Base-by-base conservation (phyloP, 345 rosid genomes). In the Lenwebbia sp. region DNA sequence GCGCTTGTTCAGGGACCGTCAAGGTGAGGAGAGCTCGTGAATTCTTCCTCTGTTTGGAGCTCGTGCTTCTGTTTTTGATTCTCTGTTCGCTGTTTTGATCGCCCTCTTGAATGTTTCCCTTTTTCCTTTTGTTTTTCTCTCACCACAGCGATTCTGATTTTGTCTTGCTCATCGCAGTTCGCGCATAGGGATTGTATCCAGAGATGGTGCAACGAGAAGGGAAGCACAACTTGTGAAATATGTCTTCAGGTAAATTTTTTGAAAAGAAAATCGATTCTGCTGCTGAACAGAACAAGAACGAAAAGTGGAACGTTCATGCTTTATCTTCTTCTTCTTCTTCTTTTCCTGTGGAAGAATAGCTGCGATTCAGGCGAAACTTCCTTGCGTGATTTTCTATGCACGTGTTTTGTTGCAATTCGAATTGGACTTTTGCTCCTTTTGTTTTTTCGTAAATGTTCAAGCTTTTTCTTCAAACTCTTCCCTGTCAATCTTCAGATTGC, bases 121-220 rank as follows among this genome's bases (percentile, higher is more conserved):
- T 19, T 19, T 30, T 14, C 22, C 19, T 7, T 70, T 70, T 21
- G 11, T 19, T 37, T 19, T 0, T 33, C 26, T 2, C 28, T 33
- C 17, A 28, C 50, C n/a, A 12, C 14, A 52, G 40, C 53, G 78
- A n/a, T 54, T 50, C 76, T 65, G 33, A 8, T 57, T 50, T 40
- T 33, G 11, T 55, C 58, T 83, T 54, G 5, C 26, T 89, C n/a
- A 3, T 74, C 70, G 84, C 94, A 94, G 98, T 95, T 88, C 85
- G 96, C 98, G 1, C 98, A 96, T 84, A 95, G 99, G 91, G 94
- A 94, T 88, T 96, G 99, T 83, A 94, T 96, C 90, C 99, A 97
- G 95, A 93, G 98, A 86, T 97, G 99, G 99, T 96, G 99, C n/a
- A 65, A 97, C 85, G 98, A 96, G 93, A 97, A 97, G 91, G 99